These are phyloP conservation scores for Orbilia javanica DNA, from an alignment of 2,329 filamentous ascomycete genomes.

Conservation along the genomic window DNA sequence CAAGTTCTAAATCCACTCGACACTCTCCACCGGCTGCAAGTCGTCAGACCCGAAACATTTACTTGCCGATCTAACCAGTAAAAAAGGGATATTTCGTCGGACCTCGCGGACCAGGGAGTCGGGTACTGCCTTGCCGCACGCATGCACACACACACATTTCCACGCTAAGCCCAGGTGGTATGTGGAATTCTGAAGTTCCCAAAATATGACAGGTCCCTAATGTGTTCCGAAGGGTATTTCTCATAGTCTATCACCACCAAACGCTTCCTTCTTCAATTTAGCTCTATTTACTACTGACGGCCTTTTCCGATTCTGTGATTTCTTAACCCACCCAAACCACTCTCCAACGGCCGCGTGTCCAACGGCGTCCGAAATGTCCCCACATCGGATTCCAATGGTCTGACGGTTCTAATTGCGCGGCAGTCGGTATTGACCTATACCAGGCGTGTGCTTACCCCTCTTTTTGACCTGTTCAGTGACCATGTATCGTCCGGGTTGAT, in stretches of 20 bases:
- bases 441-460: conserved; percentile 17
- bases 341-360: conserved; percentile 22
- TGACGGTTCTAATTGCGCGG: conserved; percentile 27
- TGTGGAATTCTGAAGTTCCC: no score
- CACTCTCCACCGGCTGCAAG: conserved; percentile 12
- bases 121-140: conserved; percentile 20
- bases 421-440: neutral
- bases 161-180: neutral
- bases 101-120: neutral
- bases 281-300: neutral
- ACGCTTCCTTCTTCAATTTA: neutral
- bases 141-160: neutral
- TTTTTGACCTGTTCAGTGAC: conserved; percentile 3
- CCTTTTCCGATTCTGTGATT: neutral
- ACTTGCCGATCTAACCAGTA: conserved; percentile 16
- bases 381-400: conserved; percentile 10
- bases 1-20: conserved; percentile 1
- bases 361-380: neutral
- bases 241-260: neutral
- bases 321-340: conserved; percentile 1
- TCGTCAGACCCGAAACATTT: conserved; percentile 5
- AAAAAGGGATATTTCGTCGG: conserved; percentile 16
- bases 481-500: neutral
- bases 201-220: neutral
- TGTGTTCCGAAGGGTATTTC: neutral